phyloP scores from a whole-genome alignment of 2,329 filamentous ascomycete genomes.

The Claviceps sp. region DNA sequence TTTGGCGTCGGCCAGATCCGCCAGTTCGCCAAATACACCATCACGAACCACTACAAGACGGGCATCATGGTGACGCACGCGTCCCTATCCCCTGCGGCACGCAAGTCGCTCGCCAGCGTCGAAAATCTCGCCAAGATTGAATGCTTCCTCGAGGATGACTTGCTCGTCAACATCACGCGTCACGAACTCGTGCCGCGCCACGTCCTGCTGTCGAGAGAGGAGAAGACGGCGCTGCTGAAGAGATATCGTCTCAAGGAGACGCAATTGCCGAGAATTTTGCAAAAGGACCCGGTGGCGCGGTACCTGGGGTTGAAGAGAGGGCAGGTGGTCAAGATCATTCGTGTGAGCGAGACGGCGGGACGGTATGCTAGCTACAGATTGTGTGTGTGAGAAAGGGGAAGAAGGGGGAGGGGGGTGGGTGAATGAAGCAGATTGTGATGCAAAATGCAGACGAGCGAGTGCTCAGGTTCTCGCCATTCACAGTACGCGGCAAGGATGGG shows the following conservation, averaged over 20 bases:
- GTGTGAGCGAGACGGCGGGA: constrained; percentile 88
- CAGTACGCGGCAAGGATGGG: background rate
- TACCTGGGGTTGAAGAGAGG: constrained; percentile 84
- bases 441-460: background rate
- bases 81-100: constrained; percentile 70
- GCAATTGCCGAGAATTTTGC: constrained; percentile 82
- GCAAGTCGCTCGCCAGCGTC: constrained; percentile 72
- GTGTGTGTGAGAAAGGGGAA: constrained; percentile 33
- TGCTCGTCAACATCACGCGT: constrained; percentile 95
- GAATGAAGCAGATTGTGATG: background rate
- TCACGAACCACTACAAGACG: constrained; percentile 68
- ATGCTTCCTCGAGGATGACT: constrained; percentile 88
- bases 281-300: constrained; percentile 81
- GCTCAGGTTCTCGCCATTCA: background rate
- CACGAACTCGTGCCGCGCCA: constrained; percentile 95
- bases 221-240: constrained; percentile 75
- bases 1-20: constrained; percentile 91
- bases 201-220: constrained; percentile 75
- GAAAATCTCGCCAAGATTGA: constrained; percentile 71
- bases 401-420: background rate
- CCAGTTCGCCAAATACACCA: constrained; percentile 71
- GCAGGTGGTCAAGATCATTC: constrained; percentile 96
- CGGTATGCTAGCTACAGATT: constrained; percentile 88
- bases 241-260: constrained; percentile 95
- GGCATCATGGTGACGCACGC: constrained; percentile 83